phyloP scores from a whole-genome alignment of 2,329 filamentous ascomycete species.

The Penicillium sp. region DNA sequence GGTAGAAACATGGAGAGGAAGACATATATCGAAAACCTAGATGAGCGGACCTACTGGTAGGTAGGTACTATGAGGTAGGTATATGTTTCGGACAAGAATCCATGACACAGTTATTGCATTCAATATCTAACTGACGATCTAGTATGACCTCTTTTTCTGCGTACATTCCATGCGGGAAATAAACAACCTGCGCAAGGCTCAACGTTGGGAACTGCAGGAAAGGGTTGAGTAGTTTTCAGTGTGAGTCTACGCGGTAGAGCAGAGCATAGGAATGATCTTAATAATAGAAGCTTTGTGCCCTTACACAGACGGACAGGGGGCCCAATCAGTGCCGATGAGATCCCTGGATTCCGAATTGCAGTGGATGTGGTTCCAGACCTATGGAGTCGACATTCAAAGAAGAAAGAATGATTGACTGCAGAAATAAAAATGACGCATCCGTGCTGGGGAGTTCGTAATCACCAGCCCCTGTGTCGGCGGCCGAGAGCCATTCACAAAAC shows the following conservation, averaged over 20 bases:
- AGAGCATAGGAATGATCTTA: constrained; percentile 7
- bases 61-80: background rate
- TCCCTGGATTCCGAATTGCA: constrained; percentile 12
- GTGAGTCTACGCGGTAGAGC: constrained; percentile 5
- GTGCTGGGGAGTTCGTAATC: constrained; percentile 4
- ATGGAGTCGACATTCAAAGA: background rate
- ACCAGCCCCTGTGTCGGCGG: constrained; percentile 7
- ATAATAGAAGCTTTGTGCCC: constrained; percentile 8
- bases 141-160: background rate
- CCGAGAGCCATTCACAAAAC: constrained; percentile 12
- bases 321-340: constrained; percentile 5
- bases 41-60: background rate
- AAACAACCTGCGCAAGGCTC: constrained; percentile 3
- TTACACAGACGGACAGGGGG: constrained; percentile 6
- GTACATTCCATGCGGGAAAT: background rate
- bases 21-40: background rate
- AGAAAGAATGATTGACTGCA: background rate
- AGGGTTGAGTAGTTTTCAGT: background rate
- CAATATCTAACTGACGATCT: background rate
- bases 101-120: too few relatives aligned
- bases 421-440: constrained; percentile 7
- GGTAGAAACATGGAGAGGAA: background rate
- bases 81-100: constrained; percentile 3
- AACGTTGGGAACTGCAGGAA: constrained; percentile 11
- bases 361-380: constrained; percentile 6